Conservation (phyloP, 106 monocot species). For the Allium fistulosum region DNA sequence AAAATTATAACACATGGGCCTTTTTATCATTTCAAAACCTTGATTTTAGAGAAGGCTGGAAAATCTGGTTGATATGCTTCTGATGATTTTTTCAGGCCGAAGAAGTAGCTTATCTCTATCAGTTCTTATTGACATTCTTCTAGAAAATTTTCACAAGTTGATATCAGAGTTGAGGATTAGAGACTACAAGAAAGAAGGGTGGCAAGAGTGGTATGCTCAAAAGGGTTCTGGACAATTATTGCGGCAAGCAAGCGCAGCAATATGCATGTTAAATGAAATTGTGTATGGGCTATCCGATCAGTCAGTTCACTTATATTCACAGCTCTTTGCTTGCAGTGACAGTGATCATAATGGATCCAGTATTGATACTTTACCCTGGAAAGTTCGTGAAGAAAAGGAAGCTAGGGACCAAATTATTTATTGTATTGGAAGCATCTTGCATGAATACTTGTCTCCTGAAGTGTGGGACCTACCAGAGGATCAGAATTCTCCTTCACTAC, state of each 20-base stretch:
- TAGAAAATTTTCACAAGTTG: constrained; percentile 57
- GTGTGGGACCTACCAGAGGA: constrained; percentile 79
- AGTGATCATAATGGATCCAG: constrained; percentile 4
- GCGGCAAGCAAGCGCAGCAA: constrained; percentile 65
- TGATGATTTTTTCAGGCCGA: constrained; percentile 20
- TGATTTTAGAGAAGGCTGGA: neutral
- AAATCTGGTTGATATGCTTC: neutral
- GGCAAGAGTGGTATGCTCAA: constrained; percentile 61
- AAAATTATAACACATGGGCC: too few species aligned
- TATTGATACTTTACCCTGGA: constrained; percentile 30
- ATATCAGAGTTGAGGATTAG: constrained; percentile 58
- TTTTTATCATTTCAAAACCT: too few species aligned
- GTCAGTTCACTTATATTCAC: constrained; percentile 26
- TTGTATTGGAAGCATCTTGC: constrained; percentile 76
- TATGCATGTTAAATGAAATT: constrained; percentile 89
- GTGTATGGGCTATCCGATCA: constrained; percentile 65
- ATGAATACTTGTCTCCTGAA: constrained; percentile 84
- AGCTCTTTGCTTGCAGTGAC: constrained; percentile 20
- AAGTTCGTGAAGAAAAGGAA: constrained; percentile 20
- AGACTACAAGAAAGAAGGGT: constrained; percentile 51
- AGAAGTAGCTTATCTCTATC: constrained; percentile 37
- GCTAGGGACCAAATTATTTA: constrained; percentile 37
- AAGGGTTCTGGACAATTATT: constrained; percentile 51
- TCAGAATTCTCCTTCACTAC: constrained; percentile 25
- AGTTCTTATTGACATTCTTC: constrained; percentile 55